These are phyloP conservation scores for Vanilla planifolia DNA, from an alignment of 106 monocot species.

Conservation along the genomic window DNA sequence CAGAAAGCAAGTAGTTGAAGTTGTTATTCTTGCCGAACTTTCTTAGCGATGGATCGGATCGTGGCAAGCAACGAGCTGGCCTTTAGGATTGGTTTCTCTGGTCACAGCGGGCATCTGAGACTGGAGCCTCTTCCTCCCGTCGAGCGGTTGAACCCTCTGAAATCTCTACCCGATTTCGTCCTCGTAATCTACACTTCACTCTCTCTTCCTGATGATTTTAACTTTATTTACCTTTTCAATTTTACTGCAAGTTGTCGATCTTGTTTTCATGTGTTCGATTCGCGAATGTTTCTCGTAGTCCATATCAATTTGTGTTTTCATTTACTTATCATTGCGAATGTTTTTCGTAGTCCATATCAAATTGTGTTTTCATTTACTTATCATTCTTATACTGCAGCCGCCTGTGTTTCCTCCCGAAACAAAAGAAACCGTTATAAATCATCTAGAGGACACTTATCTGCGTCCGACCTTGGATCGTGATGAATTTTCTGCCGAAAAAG, in stretches of 20 bases:
- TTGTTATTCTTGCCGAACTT: background rate
- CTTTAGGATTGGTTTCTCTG: conserved; percentile 77
- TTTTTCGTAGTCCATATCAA: too few relatives aligned
- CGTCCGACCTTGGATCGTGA: conserved; percentile 53
- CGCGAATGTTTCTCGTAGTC: too few relatives aligned
- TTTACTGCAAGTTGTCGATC: background rate
- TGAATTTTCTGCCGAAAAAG: conserved; percentile 61
- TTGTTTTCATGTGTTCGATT: too few relatives aligned
- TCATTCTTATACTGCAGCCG: conserved; percentile 53
- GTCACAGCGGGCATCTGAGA: conserved; percentile 89
- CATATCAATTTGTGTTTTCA: background rate
- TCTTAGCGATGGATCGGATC: conserved; percentile 42
- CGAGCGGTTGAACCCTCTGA: conserved; percentile 32
- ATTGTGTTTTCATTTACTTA: background rate
- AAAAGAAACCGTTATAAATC: conserved; percentile 39
- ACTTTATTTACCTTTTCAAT: background rate
- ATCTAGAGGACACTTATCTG: conserved; percentile 72
- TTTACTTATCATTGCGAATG: too few relatives aligned
- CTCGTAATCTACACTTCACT: conserved; percentile 23
- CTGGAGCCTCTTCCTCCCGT: conserved; percentile 76
- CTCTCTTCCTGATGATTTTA: background rate
- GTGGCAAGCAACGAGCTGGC: conserved; percentile 46
- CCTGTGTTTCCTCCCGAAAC: conserved; percentile 80
- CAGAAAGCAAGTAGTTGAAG: background rate
- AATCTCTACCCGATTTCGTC: conserved; percentile 67